These are phyloP conservation scores for Dothideomycetes sp. DNA, from an alignment of 2,329 filamentous ascomycete genomes.

Conservation along the genomic window DNA sequence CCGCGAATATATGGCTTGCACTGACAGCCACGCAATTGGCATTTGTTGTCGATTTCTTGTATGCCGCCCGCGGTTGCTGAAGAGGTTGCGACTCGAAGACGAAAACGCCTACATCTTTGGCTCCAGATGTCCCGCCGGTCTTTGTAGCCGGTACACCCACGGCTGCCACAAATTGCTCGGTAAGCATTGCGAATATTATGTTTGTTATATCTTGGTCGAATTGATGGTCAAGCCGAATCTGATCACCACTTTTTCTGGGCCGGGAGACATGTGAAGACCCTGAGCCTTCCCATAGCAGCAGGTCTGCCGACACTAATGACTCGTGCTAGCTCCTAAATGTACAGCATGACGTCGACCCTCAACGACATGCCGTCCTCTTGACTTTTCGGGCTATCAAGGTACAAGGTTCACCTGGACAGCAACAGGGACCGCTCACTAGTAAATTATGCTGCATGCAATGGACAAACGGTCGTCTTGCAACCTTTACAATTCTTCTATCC, in stretches of 20 bases:
- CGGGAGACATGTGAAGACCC: background rate
- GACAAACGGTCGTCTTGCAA: too few relatives aligned
- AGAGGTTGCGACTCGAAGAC: constrained; percentile 71
- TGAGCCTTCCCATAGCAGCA: background rate
- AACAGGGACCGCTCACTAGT: too few relatives aligned
- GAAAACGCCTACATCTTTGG: constrained; percentile 79
- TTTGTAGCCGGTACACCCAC: constrained; percentile 31
- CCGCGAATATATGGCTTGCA: constrained; percentile 76
- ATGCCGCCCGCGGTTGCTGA: constrained; percentile 60
- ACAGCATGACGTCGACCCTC: background rate
- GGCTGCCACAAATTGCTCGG: constrained; percentile 39
- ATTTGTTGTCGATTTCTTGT: constrained; percentile 86
- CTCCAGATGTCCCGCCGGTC: constrained; percentile 35
- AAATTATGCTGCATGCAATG: too few relatives aligned
- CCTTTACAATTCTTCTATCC: too few relatives aligned
- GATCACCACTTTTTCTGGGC: background rate
- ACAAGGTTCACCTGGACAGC: too few relatives aligned
- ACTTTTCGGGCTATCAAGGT: too few relatives aligned
- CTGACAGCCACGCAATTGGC: constrained; percentile 70
- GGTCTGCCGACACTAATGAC: background rate
- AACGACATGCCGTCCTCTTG: too few relatives aligned
- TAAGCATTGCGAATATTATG: constrained; percentile 29
- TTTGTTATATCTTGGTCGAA: too few relatives aligned
- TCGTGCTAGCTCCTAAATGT: too few relatives aligned
- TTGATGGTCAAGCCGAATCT: too few relatives aligned